Percentiles rank a stretch among this genome's conserved stretches.
Conservation (phyloP, 2,329 filamentous ascomycete species). For the Ustulina deusta region DNA sequence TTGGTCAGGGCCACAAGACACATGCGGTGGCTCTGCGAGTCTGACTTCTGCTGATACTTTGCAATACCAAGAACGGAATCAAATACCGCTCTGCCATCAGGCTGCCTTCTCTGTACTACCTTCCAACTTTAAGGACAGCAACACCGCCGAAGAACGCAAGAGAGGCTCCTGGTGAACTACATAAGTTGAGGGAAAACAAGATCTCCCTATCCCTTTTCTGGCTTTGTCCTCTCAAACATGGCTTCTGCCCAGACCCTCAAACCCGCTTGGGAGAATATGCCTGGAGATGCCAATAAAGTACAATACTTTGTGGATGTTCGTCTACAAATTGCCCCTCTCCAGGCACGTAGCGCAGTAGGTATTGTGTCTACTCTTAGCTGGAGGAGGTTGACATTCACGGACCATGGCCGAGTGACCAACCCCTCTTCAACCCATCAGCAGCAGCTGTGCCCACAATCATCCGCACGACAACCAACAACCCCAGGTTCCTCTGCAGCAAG, state of each 20-base stretch:
- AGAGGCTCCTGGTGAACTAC: not conserved
- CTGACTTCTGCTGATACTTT: not conserved
- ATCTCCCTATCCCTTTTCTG: not conserved
- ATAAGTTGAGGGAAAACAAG: not conserved
- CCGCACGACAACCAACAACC: conserved; percentile 24
- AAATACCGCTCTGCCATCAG: not conserved
- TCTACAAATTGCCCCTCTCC: not conserved
- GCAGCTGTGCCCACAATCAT: conserved; percentile 23
- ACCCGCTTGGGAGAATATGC: not conserved
- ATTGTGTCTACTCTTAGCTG: not conserved
- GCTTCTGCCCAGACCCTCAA: not conserved
- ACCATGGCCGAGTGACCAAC: conserved; percentile 9
- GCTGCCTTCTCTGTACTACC: not conserved
- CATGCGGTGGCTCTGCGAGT: not conserved
- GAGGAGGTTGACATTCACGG: not conserved
- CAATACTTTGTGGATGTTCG: not conserved
- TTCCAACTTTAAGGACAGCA: not conserved
- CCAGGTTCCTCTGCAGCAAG: conserved; percentile 21
- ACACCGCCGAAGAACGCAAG: not conserved
- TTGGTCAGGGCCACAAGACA: not conserved
- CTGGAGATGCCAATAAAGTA: not conserved
- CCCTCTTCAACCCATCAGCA: conserved; percentile 21
- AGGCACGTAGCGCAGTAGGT: no score
- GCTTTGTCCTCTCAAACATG: not conserved
- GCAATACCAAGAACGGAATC: conserved; percentile 6